A percentile compares a stretch with the other conserved stretches of the same genome.
These are phyloP conservation scores for Pyrenochaeta sp. DNA, from an alignment of 2,329 filamentous ascomycete species.

Conservation along the genomic window DNA sequence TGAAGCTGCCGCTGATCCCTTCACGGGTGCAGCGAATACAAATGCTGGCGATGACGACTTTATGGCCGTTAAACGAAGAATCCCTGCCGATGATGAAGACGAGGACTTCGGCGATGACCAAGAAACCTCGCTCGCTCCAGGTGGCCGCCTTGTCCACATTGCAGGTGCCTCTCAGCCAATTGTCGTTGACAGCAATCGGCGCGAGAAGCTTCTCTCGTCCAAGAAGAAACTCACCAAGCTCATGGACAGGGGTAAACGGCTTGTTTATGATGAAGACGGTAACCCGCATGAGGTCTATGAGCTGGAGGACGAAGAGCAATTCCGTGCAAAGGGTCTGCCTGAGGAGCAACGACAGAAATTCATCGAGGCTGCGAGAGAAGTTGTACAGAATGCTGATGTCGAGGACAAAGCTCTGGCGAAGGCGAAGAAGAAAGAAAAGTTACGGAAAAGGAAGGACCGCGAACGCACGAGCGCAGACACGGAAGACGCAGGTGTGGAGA, in stretches of 20 bases:
- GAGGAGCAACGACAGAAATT: slow-evolving; percentile 80
- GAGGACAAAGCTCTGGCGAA: slow-evolving; percentile 83
- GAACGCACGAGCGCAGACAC: slow-evolving; percentile 59
- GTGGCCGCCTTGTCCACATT: slow-evolving; percentile 68
- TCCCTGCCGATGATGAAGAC: slow-evolving; percentile 70
- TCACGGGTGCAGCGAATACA: slow-evolving; percentile 42
- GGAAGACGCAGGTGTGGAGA: slow-evolving; percentile 36
- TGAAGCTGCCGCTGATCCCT: slow-evolving; percentile 44
- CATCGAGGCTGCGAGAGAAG: slow-evolving; percentile 75
- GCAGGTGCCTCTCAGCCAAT: slow-evolving; percentile 73
- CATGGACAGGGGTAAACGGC: slow-evolving; percentile 83
- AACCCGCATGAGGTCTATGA: slow-evolving; percentile 86
- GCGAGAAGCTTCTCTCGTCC: slow-evolving; percentile 91
- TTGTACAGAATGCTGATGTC: slow-evolving; percentile 77
- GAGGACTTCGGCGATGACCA: slow-evolving; percentile 54
- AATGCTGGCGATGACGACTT: slow-evolving; percentile 78
- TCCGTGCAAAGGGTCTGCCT: slow-evolving; percentile 75
- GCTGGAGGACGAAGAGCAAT: slow-evolving; percentile 83
- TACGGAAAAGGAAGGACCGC: slow-evolving; percentile 73
- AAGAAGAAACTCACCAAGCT: slow-evolving; percentile 94
- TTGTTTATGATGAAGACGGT: slow-evolving; percentile 93
- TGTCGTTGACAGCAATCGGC: slow-evolving; percentile 90
- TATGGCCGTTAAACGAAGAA: slow-evolving; percentile 86
- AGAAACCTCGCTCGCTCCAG: slow-evolving; percentile 43
- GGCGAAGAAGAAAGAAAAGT: slow-evolving; percentile 79